Evolutionary conservation across 2,329 filamentous ascomycete species (phyloP).

Genomic region (Alternaria rosae): DNA sequence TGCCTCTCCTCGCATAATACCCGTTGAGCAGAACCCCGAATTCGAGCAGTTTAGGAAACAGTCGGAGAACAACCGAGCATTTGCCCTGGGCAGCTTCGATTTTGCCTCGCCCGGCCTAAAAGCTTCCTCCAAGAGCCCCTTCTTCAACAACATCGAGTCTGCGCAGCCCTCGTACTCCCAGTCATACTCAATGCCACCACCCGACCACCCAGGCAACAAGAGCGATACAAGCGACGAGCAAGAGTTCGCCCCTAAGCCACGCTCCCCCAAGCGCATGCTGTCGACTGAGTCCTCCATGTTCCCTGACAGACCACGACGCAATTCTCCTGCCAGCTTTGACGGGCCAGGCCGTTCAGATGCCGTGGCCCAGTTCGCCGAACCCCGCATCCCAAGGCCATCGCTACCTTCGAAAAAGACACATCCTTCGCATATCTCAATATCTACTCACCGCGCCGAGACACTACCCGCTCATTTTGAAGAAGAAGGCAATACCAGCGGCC

Average conservation of each 20-base stretch:
- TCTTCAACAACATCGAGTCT: conserved; percentile 32
- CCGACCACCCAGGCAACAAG: conserved; percentile 18
- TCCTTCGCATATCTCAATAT: conserved; percentile 22
- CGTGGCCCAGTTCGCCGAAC: conserved; percentile 45
- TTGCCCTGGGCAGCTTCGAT: conserved; percentile 51
- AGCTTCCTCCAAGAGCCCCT: conserved; percentile 33
- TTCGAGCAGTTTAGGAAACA: conserved; percentile 81
- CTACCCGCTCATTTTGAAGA: conserved; percentile 47
- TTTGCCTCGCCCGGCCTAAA: conserved; percentile 48
- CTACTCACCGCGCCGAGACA: conserved; percentile 55
- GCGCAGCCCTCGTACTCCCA: conserved; percentile 33
- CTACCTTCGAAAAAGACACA: conserved; percentile 35
- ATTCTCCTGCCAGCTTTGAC: conserved; percentile 57
- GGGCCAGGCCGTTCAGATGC: conserved; percentile 45
- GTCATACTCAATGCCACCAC: conserved; percentile 45
- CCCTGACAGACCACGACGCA: conserved; percentile 53
- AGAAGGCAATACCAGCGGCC: conserved; percentile 38
- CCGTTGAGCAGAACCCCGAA: conserved; percentile 79
- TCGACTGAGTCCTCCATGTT: conserved; percentile 54
- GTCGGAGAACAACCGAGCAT: conserved; percentile 65
- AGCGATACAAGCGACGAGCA: conserved; percentile 29
- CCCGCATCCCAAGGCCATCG: conserved; percentile 41
- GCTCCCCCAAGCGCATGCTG: conserved; percentile 59
- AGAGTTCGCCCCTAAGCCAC: conserved; percentile 35
- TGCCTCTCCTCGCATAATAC: conserved; percentile 71